Percentiles rank a stretch among this genome's conserved stretches.
These are phyloP conservation scores for Vaccinium corymbosum DNA, from an alignment of 148 eudicot genomes.

Conservation along the genomic window DNA sequence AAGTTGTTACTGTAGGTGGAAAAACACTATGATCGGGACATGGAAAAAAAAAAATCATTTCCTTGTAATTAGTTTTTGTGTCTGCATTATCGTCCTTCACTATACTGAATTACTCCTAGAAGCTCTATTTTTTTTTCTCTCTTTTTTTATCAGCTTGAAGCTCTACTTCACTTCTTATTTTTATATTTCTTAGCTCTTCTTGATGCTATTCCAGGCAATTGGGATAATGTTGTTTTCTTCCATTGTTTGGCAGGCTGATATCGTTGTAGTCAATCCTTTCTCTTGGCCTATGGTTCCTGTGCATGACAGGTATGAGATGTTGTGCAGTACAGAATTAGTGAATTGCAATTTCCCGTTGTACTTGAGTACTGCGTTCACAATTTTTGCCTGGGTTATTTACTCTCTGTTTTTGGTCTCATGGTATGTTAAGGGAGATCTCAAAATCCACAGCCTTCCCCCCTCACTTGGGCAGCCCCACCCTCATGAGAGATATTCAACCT, in stretches of 20 bases:
- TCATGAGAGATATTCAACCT: background rate
- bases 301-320: conserved; percentile 62
- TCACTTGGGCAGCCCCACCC: background rate
- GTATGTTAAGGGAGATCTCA: background rate
- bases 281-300: conserved; percentile 90
- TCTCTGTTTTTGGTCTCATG: background rate
- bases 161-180: background rate
- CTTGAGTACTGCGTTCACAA: background rate
- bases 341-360: background rate
- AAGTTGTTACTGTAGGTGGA: background rate
- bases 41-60: background rate
- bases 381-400: background rate
- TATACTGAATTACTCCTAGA: background rate
- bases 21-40: background rate
- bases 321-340: background rate
- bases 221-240: conserved; percentile 10
- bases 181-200: background rate
- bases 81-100: background rate
- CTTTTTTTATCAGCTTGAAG: background rate
- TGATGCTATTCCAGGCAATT: conserved; percentile 1
- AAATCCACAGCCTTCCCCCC: background rate
- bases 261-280: conserved; percentile 67
- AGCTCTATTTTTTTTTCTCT: background rate
- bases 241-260: conserved; percentile 60
- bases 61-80: background rate